Conservation (phyloP, 2,329 filamentous ascomycete genomes). For the Calonectria hawksworthii region DNA sequence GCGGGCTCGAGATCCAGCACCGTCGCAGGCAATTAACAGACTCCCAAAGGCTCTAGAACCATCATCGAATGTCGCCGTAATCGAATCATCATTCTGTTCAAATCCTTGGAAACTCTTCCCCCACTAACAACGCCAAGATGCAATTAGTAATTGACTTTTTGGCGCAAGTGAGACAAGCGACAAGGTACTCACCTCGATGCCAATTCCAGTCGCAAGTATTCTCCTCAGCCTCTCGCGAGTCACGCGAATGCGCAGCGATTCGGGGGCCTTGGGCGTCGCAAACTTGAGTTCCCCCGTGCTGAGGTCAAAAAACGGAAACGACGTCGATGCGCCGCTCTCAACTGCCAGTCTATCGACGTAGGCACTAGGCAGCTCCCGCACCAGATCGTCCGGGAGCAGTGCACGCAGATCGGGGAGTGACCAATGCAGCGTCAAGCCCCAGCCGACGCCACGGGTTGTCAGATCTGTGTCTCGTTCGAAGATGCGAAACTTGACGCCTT, state of each 20-base stretch:
- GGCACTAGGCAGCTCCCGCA: constrained; percentile 60
- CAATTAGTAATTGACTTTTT: background rate
- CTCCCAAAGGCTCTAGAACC: constrained; percentile 56
- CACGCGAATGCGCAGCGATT: constrained; percentile 62
- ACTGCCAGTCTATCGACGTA: constrained; percentile 69
- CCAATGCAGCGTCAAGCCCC: constrained; percentile 77
- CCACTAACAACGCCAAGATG: constrained; percentile 52
- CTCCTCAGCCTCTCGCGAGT: constrained; percentile 60
- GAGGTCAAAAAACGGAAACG: constrained; percentile 70
- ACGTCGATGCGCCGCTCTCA: constrained; percentile 59
- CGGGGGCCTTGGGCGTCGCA: constrained; percentile 59
- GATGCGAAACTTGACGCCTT: constrained; percentile 59
- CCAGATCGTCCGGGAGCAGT: constrained; percentile 63
- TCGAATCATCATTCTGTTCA: constrained; percentile 49
- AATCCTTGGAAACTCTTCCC: constrained; percentile 49
- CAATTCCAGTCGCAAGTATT: constrained; percentile 60
- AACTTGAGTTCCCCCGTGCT: constrained; percentile 59
- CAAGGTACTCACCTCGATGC: constrained; percentile 57
- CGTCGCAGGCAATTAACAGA: constrained; percentile 66
- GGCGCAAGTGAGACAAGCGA: background rate
- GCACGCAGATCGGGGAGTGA: constrained; percentile 65
- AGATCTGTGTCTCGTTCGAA: constrained; percentile 67
- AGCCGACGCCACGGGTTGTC: constrained; percentile 65
- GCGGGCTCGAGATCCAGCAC: constrained; percentile 60
- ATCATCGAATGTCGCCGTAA: constrained; percentile 63